Conservation (phyloP, 306 rosid species). For the Corylus americana region DNA sequence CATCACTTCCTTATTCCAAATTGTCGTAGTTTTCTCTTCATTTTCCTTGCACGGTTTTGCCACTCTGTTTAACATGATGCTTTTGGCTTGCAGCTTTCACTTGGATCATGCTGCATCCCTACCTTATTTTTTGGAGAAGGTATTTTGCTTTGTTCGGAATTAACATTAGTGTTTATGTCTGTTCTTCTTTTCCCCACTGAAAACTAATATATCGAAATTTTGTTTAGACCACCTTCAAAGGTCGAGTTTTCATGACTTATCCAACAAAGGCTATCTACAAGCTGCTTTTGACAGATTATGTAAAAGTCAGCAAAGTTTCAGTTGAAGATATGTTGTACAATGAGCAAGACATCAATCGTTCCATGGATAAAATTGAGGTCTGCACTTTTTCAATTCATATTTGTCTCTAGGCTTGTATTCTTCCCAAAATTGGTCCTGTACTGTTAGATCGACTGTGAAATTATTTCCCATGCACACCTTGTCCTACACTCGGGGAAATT, state of each 20-base stretch:
- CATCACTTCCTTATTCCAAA: neutral
- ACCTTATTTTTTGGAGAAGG: slow-evolving; percentile 93
- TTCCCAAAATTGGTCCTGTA: neutral
- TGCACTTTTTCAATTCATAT: slow-evolving; percentile 6
- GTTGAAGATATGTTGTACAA: slow-evolving; percentile 86
- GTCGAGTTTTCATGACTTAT: slow-evolving; percentile 95
- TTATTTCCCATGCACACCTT: neutral
- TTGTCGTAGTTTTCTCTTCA: neutral
- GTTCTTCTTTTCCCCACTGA: neutral
- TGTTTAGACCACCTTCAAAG: slow-evolving; percentile 75
- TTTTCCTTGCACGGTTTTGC: neutral
- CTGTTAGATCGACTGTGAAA: neutral
- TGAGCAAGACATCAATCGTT: slow-evolving; percentile 89
- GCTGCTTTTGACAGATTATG: slow-evolving; percentile 75
- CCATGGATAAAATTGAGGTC: slow-evolving; percentile 98
- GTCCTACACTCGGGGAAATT: neutral
- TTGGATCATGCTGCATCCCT: slow-evolving; percentile 93
- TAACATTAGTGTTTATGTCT: neutral
- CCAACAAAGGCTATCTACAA: slow-evolving; percentile 93
- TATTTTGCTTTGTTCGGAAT: slow-evolving; percentile 19
- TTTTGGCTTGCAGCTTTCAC: slow-evolving; percentile 62
- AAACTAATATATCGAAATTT: slow-evolving; percentile 20
- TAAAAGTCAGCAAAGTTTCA: slow-evolving; percentile 93
- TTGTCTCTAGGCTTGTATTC: neutral
- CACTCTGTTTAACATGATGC: neutral